Evolutionary conservation across 2,329 filamentous ascomycete genomes (phyloP), one percentile per base, ranked within the genome.

Genomic region (Fusarium scirpi): DNA sequence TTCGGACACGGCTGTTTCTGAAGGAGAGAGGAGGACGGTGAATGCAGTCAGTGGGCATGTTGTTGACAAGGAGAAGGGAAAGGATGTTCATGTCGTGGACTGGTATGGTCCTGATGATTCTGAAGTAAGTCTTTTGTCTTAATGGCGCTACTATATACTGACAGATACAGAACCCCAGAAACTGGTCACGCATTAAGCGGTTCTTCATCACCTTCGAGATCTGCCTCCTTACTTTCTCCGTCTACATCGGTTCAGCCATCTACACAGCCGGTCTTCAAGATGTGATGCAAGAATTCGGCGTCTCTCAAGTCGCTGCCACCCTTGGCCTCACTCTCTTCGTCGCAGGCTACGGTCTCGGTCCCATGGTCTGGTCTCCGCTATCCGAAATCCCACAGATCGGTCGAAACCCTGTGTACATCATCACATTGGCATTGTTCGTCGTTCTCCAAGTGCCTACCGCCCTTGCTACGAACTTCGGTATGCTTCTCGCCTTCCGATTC

Each of bases 371-470:
- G 49, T 60, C 57, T 16, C 57, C 51, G 6, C 7, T 60, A 0
- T 60, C 45, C 3, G 89, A 91, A 74, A 84, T 91, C 16, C 87
- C 88, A 0, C 67, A 81, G 9, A 65, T 57, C 88, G 89, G 56
- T 5, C 82, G 89, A 3, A 90, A 87, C 58, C 82, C 84, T 2
- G 83, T 86, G 1, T 90, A 90, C 70, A 83, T 90, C 30, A 73
- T 86, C 59, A 86, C 87, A 1, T 85, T 90, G 59, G 80, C 81
- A n/a, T 79, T 89, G 27, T 90, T 90, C 69, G 83, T 89, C 27
- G 80, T 89, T 12, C 77, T 90, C 1, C 82, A 82, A 13, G 79
- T 90, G 0, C 85, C 87, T 0, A 84, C 85, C 0, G 85, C 86
- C 0, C 75, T 89, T 0, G 85, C 85, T 1, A 77, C 84, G 32